Conservation (phyloP, 202 grass and related monocot genomes). For the Bolboschoenoplectus hybrid region DNA sequence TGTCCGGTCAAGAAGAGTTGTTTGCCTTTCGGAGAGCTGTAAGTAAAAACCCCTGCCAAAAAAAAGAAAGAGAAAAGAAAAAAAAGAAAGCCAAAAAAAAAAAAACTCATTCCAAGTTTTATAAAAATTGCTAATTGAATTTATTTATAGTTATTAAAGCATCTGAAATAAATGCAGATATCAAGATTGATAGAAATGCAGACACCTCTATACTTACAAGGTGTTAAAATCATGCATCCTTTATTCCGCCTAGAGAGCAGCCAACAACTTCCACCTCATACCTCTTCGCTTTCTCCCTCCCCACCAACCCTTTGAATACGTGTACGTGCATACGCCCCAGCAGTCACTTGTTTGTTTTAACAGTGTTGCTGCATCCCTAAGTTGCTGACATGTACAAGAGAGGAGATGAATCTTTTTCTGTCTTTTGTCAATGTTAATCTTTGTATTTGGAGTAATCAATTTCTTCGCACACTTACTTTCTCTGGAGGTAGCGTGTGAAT, state of each 20-base stretch:
- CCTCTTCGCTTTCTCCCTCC: conserved; percentile 19
- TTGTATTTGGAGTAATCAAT: conserved; percentile 7
- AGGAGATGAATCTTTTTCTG: neutral
- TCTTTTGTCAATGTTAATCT: neutral
- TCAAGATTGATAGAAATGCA: conserved; percentile 94
- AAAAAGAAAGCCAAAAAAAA: neutral
- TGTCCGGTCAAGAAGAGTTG: conserved; percentile 93
- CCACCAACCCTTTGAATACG: conserved; percentile 44
- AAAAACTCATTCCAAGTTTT: neutral
- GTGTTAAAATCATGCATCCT: conserved; percentile 51
- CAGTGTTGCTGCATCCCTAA: neutral
- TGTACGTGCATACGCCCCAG: neutral
- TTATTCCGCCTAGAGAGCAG: conserved; percentile 38
- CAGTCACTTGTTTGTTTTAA: neutral
- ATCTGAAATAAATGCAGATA: conserved; percentile 54
- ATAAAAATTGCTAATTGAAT: neutral
- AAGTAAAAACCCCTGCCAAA: conserved; percentile 40
- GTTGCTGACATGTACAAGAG: neutral
- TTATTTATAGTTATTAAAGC: neutral
- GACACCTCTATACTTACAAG: conserved; percentile 65
- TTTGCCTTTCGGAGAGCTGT: conserved; percentile 95
- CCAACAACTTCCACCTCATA: conserved; percentile 13
- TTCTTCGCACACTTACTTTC: neutral
- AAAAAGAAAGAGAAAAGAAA: neutral
- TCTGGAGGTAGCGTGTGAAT: neutral